Evolutionary conservation across 1,284 basidiomycete species (phyloP).

Genomic region (Ceratobasidium sp.): DNA sequence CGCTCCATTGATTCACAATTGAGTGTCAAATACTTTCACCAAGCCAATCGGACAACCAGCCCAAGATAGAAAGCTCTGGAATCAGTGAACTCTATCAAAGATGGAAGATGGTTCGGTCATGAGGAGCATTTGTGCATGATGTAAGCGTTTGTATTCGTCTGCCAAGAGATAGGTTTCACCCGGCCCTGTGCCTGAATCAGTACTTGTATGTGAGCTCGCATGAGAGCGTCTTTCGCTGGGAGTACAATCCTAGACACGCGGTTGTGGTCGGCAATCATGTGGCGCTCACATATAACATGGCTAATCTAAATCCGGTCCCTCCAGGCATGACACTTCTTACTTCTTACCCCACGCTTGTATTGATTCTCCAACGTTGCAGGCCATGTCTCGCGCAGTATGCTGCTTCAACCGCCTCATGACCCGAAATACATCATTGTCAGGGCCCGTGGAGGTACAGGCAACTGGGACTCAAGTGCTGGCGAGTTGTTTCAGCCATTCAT

Average conservation of each 20-base stretch:
- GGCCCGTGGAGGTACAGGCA: conserved; percentile 59
- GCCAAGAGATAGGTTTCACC: background rate
- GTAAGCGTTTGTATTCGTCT: background rate
- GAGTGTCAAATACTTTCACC: too few species aligned
- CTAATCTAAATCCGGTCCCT: conserved; percentile 57
- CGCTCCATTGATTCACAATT: too few species aligned
- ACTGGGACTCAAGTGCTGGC: conserved; percentile 58
- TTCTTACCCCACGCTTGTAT: too few species aligned
- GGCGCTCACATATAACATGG: conserved; percentile 52
- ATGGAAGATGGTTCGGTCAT: too few species aligned
- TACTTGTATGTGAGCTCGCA: background rate
- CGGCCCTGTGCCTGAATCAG: background rate
- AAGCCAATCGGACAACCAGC: too few species aligned
- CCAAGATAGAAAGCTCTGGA: too few species aligned
- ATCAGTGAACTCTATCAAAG: too few species aligned
- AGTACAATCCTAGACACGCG: conserved; percentile 35
- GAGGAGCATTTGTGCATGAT: too few species aligned
- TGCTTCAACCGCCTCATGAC: conserved; percentile 53
- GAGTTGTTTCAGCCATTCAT: too few species aligned
- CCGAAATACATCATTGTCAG: conserved; percentile 52
- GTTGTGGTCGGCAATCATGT: conserved; percentile 46
- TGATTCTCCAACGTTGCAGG: too few species aligned
- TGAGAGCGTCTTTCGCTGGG: conserved; percentile 24
- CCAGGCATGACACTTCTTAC: background rate
- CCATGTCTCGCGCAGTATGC: conserved; percentile 58